These are phyloP conservation scores for Pseudomassariella vexata DNA, from an alignment of 2,329 filamentous ascomycete genomes.

Conservation along the genomic window DNA sequence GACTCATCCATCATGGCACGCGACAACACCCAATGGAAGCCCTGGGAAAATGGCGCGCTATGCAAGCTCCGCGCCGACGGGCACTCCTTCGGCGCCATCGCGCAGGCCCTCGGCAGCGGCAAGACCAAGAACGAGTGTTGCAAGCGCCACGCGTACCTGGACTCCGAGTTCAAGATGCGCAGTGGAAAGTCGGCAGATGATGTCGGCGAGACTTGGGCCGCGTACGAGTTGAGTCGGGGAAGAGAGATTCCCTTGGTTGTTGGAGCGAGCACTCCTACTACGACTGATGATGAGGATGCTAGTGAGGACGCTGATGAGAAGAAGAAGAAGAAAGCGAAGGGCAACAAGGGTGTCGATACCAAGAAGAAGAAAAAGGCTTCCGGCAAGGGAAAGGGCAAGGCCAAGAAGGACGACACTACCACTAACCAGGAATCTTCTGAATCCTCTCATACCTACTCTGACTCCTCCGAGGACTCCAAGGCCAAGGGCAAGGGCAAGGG, in stretches of 20 bases:
- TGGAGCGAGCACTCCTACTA: no score
- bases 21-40: slow-evolving; percentile 11
- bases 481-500: not conserved
- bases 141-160: no score
- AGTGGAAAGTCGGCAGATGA: not conserved
- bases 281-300: not conserved
- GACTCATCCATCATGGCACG: not conserved
- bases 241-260: not conserved
- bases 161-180: slow-evolving; percentile 4
- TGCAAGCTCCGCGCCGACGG: slow-evolving; percentile 10
- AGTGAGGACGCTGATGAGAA: not conserved
- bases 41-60: slow-evolving; percentile 13
- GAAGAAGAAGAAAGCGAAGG: not conserved
- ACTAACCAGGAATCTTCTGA: slow-evolving; percentile 1
- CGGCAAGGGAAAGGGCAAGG: not conserved
- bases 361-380: not conserved
- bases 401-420: not conserved
- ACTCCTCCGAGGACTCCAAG: not conserved
- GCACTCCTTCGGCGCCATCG: slow-evolving; percentile 12
- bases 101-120: slow-evolving; percentile 7
- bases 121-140: slow-evolving; percentile 9
- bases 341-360: not conserved
- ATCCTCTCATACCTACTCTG: not conserved
- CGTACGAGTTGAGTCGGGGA: slow-evolving; percentile 1
- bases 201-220: slow-evolving; percentile 5